Conservation (phyloP, 2,329 filamentous ascomycete species). For the Colletotrichum zoysiae region DNA sequence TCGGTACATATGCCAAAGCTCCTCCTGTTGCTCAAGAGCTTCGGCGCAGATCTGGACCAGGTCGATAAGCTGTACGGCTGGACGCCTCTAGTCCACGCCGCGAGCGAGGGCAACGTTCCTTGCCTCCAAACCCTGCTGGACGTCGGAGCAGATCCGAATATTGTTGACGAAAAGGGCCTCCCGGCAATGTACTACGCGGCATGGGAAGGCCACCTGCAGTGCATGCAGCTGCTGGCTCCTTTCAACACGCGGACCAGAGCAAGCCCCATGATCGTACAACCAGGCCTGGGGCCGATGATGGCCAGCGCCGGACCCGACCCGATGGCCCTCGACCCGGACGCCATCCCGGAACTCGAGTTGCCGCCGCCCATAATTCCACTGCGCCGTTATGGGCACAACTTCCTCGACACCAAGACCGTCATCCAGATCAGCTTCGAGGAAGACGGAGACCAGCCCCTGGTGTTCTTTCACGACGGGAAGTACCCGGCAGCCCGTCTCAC, state of each 20-base stretch:
- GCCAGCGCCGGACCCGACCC: slow-evolving; percentile 66
- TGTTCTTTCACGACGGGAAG: slow-evolving; percentile 98
- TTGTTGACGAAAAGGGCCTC: slow-evolving; percentile 90
- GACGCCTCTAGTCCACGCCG: slow-evolving; percentile 96
- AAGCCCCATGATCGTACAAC: slow-evolving; percentile 60
- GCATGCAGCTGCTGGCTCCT: slow-evolving; percentile 87
- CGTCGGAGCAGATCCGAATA: slow-evolving; percentile 81
- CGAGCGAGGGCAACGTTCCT: slow-evolving; percentile 93
- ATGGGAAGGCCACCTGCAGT: slow-evolving; percentile 96
- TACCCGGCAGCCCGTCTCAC: slow-evolving; percentile 95
- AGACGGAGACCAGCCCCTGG: slow-evolving; percentile 78
- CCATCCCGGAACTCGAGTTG: slow-evolving; percentile 90
- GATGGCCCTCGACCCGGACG: slow-evolving; percentile 83
- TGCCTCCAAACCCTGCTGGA: slow-evolving; percentile 87
- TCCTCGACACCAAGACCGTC: slow-evolving; percentile 97
- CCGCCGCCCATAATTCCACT: slow-evolving; percentile 97
- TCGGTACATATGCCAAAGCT: slow-evolving; percentile 86
- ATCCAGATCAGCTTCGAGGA: slow-evolving; percentile 92
- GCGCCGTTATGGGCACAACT: slow-evolving; percentile 96
- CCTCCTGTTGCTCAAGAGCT: slow-evolving; percentile 82
- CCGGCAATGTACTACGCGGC: slow-evolving; percentile 98
- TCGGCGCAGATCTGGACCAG: slow-evolving; percentile 91
- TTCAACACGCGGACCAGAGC: slow-evolving; percentile 60
- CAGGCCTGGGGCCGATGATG: slow-evolving; percentile 58
- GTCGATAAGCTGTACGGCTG: slow-evolving; percentile 96